These are phyloP conservation scores for Scolecobasidium constrictum DNA, from an alignment of 2,329 filamentous ascomycete genomes.

Conservation along the genomic window DNA sequence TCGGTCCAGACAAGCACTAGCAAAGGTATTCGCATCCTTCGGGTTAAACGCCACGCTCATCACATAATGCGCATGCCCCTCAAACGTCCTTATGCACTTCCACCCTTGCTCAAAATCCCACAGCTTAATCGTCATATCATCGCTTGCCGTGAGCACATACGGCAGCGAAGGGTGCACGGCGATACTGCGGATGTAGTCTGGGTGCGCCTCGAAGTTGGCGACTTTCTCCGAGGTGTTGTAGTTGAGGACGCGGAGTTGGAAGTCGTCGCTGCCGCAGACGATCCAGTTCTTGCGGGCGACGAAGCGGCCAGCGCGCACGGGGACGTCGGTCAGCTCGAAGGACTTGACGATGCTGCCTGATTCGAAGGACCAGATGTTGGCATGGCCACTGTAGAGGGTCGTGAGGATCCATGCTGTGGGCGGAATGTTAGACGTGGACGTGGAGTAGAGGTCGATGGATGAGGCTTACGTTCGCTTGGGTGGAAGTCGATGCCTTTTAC, in stretches of 20 bases:
- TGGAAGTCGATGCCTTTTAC: constrained; percentile 98
- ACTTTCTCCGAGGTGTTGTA: constrained; percentile 98
- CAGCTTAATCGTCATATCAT: constrained; percentile 75
- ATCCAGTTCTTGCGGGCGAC: constrained; percentile 99
- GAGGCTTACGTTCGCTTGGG: constrained; percentile 33
- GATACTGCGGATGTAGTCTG: constrained; percentile 85
- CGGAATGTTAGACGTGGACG: constrained; percentile 17
- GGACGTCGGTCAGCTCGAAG: constrained; percentile 97
- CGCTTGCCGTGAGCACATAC: constrained; percentile 88
- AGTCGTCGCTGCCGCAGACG: constrained; percentile 89
- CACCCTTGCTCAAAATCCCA: constrained; percentile 99
- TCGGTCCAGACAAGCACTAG: constrained; percentile 87
- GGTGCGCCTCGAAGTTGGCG: constrained; percentile 91
- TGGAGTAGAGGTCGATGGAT: too few species aligned
- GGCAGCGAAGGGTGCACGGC: constrained; percentile 91
- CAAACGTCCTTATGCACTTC: constrained; percentile 96
- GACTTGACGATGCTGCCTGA: constrained; percentile 87
- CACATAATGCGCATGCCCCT: constrained; percentile 86
- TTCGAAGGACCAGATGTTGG: constrained; percentile 87
- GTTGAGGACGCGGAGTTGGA: constrained; percentile 50
- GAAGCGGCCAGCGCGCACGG: constrained; percentile 91
- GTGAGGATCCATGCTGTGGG: constrained; percentile 56
- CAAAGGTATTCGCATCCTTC: constrained; percentile 70
- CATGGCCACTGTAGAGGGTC: constrained; percentile 94
- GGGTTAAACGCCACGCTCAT: constrained; percentile 97